These are phyloP conservation scores for Phytophthora crassamura DNA, from an alignment of 352 stramenopile genomes.

Conservation along the genomic window DNA sequence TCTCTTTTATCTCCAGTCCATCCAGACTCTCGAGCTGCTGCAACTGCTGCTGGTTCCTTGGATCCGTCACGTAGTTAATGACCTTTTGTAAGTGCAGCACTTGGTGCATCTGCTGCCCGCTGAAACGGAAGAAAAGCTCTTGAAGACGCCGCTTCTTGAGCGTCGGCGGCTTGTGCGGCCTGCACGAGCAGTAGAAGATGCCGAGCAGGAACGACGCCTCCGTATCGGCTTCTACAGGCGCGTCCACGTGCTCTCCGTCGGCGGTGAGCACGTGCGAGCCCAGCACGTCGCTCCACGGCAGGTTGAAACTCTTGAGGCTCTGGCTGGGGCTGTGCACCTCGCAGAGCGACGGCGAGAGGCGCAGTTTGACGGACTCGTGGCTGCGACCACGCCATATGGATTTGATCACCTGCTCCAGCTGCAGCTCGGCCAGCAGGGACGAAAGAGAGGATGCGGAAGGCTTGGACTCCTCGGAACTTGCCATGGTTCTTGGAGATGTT, in stretches of 20 bases:
- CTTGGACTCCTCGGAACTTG: neutral
- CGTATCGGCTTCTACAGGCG: slow-evolving; percentile 21
- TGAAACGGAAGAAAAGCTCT: slow-evolving; percentile 62
- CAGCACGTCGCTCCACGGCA: slow-evolving; percentile 60
- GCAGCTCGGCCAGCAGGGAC: slow-evolving; percentile 32
- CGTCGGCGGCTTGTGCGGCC: slow-evolving; percentile 28
- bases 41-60: slow-evolving; percentile 39
- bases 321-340: slow-evolving; percentile 9
- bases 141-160: slow-evolving; percentile 50
- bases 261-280: slow-evolving; percentile 60
- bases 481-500: no score
- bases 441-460: slow-evolving; percentile 4
- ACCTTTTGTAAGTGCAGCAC: slow-evolving; percentile 41
- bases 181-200: slow-evolving; percentile 53
- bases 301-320: slow-evolving; percentile 24
- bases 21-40: slow-evolving; percentile 35
- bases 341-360: slow-evolving; percentile 34
- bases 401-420: slow-evolving; percentile 41
- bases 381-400: slow-evolving; percentile 31
- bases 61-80: slow-evolving; percentile 64
- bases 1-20: slow-evolving; percentile 32
- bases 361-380: slow-evolving; percentile 31
- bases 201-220: slow-evolving; percentile 47
- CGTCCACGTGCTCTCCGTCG: slow-evolving; percentile 45
- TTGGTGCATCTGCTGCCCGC: slow-evolving; percentile 41